Evolutionary conservation across 805 yeast genomes (phyloP).

Genomic region (Candida fluviatilis): DNA sequence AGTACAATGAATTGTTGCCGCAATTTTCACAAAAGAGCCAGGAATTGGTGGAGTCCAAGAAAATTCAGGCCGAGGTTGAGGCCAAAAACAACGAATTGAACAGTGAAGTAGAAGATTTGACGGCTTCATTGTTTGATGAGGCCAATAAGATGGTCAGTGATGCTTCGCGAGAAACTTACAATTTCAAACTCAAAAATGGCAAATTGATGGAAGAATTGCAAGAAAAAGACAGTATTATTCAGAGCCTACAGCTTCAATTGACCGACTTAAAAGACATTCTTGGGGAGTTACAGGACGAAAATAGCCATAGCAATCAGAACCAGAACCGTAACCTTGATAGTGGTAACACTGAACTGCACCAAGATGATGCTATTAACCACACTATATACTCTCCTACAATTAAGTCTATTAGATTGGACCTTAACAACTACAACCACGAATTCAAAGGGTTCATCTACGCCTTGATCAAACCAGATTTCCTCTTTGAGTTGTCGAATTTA

Average conservation of each 20-base stretch:
- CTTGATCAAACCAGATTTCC: conserved; percentile 29
- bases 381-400: conserved; percentile 30
- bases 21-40: conserved; percentile 27
- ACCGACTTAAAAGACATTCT: conserved; percentile 59
- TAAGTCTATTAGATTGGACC: conserved; percentile 42
- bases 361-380: conserved; percentile 1
- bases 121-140: conserved; percentile 74
- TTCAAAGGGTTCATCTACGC: conserved; percentile 39
- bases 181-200: conserved; percentile 54
- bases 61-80: conserved; percentile 31
- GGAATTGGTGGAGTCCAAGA: not conserved
- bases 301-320: not conserved
- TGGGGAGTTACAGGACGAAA: conserved; percentile 45
- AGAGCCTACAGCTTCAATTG: conserved; percentile 62
- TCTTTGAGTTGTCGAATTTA: conserved; percentile 36
- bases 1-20: conserved; percentile 24
- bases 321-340: not conserved
- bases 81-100: conserved; percentile 56
- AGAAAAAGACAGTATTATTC: conserved; percentile 69
- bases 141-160: conserved; percentile 82
- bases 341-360: not conserved
- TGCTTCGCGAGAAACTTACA: conserved; percentile 66
- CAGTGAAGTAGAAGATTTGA: conserved; percentile 74
- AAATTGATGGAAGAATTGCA: conserved; percentile 49
- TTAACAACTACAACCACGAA: conserved; percentile 36